Conservation (phyloP, 2,329 filamentous ascomycete species). For the Epichloe sylvatica region DNA sequence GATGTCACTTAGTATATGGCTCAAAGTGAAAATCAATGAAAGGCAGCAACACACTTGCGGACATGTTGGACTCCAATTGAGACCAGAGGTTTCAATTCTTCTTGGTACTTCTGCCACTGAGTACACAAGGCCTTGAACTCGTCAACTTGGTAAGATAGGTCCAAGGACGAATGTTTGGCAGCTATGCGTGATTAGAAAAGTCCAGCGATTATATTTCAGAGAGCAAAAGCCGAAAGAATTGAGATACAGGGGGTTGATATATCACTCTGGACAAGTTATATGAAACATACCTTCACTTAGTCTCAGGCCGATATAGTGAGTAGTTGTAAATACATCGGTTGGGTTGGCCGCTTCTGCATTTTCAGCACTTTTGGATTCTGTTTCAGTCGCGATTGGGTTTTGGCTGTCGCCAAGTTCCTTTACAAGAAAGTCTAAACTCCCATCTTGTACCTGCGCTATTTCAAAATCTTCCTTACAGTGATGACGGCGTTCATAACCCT, state of each 20-base stretch:
- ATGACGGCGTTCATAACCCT: constrained; percentile 78
- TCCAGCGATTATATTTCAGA: background rate
- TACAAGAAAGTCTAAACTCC: constrained; percentile 33
- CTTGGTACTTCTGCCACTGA: constrained; percentile 60
- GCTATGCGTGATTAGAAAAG: constrained; percentile 24
- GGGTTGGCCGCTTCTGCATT: constrained; percentile 19
- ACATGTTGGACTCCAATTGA: constrained; percentile 72
- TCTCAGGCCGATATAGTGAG: constrained; percentile 85
- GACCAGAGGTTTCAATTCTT: constrained; percentile 44
- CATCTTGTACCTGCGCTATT: constrained; percentile 39
- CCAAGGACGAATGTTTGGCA: constrained; percentile 46
- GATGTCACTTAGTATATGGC: background rate
- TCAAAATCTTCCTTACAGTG: constrained; percentile 43
- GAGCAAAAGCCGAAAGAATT: background rate
- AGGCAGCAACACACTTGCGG: constrained; percentile 52
- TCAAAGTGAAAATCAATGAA: constrained; percentile 1
- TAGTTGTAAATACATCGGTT: constrained; percentile 64
- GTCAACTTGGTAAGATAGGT: constrained; percentile 68
- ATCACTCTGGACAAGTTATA: background rate
- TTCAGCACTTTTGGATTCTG: constrained; percentile 28
- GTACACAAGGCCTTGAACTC: constrained; percentile 77
- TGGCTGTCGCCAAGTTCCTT: constrained; percentile 23
- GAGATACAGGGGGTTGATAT: background rate
- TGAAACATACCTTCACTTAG: constrained; percentile 52
- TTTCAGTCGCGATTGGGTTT: background rate